A percentile compares a stretch with the other conserved stretches of the same genome.
Evolutionary conservation across 371 early-diverging fungal genomes (phyloP).

Genomic region (Phascolomyces articulosus): DNA sequence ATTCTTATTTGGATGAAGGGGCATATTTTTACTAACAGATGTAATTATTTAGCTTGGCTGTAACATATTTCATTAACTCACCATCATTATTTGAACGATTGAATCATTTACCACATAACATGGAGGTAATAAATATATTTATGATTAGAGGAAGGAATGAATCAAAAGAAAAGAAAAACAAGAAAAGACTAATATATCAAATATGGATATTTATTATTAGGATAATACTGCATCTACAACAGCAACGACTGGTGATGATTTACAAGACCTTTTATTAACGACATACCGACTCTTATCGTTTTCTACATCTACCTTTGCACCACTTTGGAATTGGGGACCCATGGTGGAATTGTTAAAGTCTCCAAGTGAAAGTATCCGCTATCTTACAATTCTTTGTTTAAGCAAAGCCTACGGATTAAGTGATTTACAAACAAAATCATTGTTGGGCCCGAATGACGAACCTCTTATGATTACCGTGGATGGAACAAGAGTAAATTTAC

Average conservation of each 20-base stretch:
- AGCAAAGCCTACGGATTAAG: constrained; percentile 56
- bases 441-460: constrained; percentile 30
- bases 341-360: constrained; percentile 56
- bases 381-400: constrained; percentile 57
- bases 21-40: too few species aligned
- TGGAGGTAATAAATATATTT: not conserved
- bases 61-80: constrained; percentile 58
- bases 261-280: constrained; percentile 58
- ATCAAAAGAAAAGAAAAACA: not conserved
- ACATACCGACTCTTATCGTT: constrained; percentile 63
- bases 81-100: constrained; percentile 59
- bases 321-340: constrained; percentile 71
- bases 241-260: constrained; percentile 15
- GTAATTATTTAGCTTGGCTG: constrained; percentile 59
- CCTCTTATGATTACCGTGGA: constrained; percentile 37
- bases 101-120: constrained; percentile 32
- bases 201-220: not conserved
- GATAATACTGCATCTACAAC: not conserved
- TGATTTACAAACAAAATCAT: constrained; percentile 42
- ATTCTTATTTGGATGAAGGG: too few species aligned
- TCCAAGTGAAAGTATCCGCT: constrained; percentile 51
- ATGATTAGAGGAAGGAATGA: not conserved
- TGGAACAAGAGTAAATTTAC: constrained; percentile 36
- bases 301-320: constrained; percentile 57
- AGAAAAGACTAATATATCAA: not conserved